Conservation (phyloP, 1,139 yeast species). For the Spathaspora sp. region DNA sequence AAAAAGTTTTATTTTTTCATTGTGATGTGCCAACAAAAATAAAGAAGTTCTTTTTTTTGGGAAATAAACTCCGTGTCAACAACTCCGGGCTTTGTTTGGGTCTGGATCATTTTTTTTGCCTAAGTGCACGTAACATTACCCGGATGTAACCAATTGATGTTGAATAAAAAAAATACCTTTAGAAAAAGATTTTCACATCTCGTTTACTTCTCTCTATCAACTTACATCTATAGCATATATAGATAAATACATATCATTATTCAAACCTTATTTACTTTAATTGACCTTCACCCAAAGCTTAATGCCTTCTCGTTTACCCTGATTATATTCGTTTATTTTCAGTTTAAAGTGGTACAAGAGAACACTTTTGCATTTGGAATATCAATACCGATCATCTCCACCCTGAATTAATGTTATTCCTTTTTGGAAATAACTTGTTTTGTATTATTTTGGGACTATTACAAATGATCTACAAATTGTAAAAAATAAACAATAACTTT, state of each 20-base stretch:
- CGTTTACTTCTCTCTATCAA: background rate
- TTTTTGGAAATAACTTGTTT: conserved; percentile 10
- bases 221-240: background rate
- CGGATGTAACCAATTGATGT: background rate
- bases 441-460: conserved; percentile 41
- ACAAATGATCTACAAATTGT: conserved; percentile 34
- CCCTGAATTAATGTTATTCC: conserved; percentile 34
- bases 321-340: conserved; percentile 53
- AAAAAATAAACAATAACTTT: background rate
- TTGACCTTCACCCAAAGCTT: conserved; percentile 32
- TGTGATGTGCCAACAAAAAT: background rate
- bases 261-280: background rate
- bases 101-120: background rate
- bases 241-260: background rate
- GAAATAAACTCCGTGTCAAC: background rate
- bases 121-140: background rate
- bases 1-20: background rate
- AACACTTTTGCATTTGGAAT: conserved; percentile 49
- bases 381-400: conserved; percentile 46
- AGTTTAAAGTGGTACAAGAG: conserved; percentile 51
- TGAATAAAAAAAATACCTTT: background rate
- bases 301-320: conserved; percentile 54
- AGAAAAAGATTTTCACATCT: conserved; percentile 1
- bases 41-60: background rate
- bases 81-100: background rate